Evolutionary conservation across 768 basidiomycete species (phyloP).

Genomic region (Kwoniella dejecticola): DNA sequence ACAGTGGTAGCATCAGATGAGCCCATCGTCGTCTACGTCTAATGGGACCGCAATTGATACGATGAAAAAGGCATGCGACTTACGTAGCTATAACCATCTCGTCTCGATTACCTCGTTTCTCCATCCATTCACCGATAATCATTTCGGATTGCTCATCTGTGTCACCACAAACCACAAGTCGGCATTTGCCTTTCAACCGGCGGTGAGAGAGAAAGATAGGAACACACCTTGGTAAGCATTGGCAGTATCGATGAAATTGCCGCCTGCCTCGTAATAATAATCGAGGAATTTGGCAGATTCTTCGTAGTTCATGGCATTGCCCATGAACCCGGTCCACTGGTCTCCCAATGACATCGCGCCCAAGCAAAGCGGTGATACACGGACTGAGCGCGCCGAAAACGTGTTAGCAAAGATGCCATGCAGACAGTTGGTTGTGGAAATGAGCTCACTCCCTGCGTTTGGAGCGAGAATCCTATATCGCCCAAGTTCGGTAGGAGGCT

Average conservation of each 20-base stretch:
- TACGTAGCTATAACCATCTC: conserved; percentile 54
- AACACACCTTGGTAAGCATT: conserved; percentile 21
- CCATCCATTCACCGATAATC: conserved; percentile 62
- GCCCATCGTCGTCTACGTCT: not conserved
- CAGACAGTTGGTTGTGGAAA: not conserved
- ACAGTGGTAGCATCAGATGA: too few relatives aligned
- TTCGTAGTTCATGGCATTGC: conserved; percentile 24
- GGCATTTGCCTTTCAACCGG: not conserved
- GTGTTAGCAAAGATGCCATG: not conserved
- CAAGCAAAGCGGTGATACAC: conserved; percentile 57
- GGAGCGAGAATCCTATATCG: conserved; percentile 52
- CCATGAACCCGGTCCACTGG: conserved; percentile 52
- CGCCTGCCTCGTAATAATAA: conserved; percentile 58
- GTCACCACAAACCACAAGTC: not conserved
- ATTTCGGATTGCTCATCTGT: conserved; percentile 62
- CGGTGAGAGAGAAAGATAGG: too few relatives aligned
- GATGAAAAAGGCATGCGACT: not conserved
- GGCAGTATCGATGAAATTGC: conserved; percentile 60
- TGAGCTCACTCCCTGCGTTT: conserved; percentile 43
- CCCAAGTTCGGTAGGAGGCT: conserved; percentile 27
- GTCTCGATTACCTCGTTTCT: conserved; percentile 58
- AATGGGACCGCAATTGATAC: not conserved
- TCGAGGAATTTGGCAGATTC: conserved; percentile 59
- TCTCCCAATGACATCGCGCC: conserved; percentile 58
- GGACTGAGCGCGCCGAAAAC: conserved; percentile 31